Conservation (phyloP, 1,284 basidiomycete genomes). For the Apiotrichum domesticum region DNA sequence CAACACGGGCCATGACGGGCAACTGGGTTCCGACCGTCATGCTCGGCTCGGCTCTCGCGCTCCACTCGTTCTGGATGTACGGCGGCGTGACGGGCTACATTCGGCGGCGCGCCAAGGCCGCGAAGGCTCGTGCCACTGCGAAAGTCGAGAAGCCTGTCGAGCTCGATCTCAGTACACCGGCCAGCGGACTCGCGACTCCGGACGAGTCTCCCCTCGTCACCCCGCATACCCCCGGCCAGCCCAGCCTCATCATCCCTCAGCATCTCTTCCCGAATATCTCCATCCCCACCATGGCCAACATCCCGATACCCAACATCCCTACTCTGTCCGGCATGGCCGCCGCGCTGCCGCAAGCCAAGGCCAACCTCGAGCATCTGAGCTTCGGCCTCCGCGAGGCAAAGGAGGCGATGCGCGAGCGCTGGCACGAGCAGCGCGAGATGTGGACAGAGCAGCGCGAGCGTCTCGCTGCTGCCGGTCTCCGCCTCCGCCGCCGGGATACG, state of each 20-base stretch:
- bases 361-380: slow-evolving; percentile 12
- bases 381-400: slow-evolving; percentile 28
- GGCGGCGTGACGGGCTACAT: slow-evolving; percentile 54
- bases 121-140: background rate
- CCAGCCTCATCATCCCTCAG: slow-evolving; percentile 21
- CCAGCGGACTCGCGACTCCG: slow-evolving; percentile 21
- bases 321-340: slow-evolving; percentile 17
- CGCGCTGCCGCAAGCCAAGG: slow-evolving; percentile 16
- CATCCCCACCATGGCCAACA: slow-evolving; percentile 15
- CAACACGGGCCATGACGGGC: slow-evolving; percentile 34
- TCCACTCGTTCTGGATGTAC: slow-evolving; percentile 56
- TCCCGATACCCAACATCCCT: slow-evolving; percentile 19
- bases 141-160: background rate
- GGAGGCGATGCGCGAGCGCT: slow-evolving; percentile 25
- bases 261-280: slow-evolving; percentile 21
- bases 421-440: slow-evolving; percentile 28
- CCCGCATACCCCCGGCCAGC: slow-evolving; percentile 32
- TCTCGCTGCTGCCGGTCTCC: slow-evolving; percentile 13
- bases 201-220: slow-evolving; percentile 42
- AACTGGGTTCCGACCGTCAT: slow-evolving; percentile 48
- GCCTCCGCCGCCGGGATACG: slow-evolving; percentile 5
- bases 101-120: slow-evolving; percentile 34
- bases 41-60: slow-evolving; percentile 50
- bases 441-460: slow-evolving; percentile 37
- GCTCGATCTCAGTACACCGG: slow-evolving; percentile 1